Evolutionary conservation across 1,284 basidiomycete genomes (phyloP).

Genomic region (Gymnopus androsaceus): DNA sequence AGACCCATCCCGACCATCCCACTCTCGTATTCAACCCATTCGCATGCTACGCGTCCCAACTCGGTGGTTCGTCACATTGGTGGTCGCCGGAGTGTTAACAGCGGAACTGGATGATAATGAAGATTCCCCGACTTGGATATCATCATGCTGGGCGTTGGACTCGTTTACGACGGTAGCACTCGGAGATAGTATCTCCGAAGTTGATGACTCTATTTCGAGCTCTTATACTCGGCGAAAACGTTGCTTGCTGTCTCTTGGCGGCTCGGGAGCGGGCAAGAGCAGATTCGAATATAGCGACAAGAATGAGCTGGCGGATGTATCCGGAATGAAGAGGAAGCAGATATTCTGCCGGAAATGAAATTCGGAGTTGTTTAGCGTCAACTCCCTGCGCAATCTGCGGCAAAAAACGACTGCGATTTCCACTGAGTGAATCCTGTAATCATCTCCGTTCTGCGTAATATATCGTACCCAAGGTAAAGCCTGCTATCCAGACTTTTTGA

Average conservation of each 20-base stretch:
- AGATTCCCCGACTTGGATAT: too few species aligned
- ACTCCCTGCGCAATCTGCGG: too few species aligned
- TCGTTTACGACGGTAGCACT: background rate
- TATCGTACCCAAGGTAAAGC: slow-evolving; percentile 91
- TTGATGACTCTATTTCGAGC: background rate
- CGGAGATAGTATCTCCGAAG: background rate
- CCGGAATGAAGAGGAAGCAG: too few species aligned
- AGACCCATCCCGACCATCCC: slow-evolving; percentile 48
- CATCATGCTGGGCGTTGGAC: too few species aligned
- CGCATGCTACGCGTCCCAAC: slow-evolving; percentile 61
- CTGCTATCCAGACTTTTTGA: slow-evolving; percentile 97
- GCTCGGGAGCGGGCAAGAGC: slow-evolving; percentile 20
- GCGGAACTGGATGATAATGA: background rate
- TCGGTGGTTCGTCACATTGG: background rate
- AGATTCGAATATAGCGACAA: slow-evolving; percentile 40
- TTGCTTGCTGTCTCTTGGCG: background rate
- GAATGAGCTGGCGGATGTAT: too few species aligned
- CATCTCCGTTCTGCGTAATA: slow-evolving; percentile 95
- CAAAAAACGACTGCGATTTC: too few species aligned
- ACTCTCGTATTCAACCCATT: slow-evolving; percentile 71
- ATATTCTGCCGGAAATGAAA: too few species aligned
- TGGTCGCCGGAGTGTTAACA: background rate
- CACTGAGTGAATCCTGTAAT: too few species aligned
- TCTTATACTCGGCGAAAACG: slow-evolving; percentile 4
- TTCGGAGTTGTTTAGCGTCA: too few species aligned